Conservation (phyloP, 106 monocot genomes). For the Allium fistulosum region DNA sequence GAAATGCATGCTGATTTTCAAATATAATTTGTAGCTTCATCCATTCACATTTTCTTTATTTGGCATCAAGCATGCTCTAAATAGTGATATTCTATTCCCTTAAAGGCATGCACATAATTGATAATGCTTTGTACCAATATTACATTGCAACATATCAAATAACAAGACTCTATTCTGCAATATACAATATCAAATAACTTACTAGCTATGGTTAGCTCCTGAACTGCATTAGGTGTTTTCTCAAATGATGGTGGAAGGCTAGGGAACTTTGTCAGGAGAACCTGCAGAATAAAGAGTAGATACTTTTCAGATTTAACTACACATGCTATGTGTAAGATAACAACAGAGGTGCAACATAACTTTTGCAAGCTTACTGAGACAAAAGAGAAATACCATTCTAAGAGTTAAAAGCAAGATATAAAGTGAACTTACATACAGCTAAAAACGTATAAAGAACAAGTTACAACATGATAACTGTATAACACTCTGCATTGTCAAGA, state of each 20-base stretch:
- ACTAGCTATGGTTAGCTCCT: conserved; percentile 84
- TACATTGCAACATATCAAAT: too few species aligned
- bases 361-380: neutral
- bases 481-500: too few species aligned
- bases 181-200: conserved; percentile 4
- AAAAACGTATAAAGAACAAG: neutral
- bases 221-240: conserved; percentile 64
- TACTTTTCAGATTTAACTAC: too few species aligned
- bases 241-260: conserved; percentile 86
- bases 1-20: neutral
- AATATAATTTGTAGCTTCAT: neutral
- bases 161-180: neutral
- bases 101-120: neutral
- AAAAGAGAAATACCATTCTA: neutral
- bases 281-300: conserved; percentile 27
- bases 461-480: too few species aligned
- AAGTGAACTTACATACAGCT: neutral
- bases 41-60: neutral
- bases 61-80: too few species aligned
- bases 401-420: neutral
- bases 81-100: neutral
- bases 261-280: conserved; percentile 78
- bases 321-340: neutral
- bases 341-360: neutral
- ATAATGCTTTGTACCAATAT: too few species aligned